phyloP scores from a whole-genome alignment of 2,329 filamentous ascomycete genomes.

The Stemphylium beticola region DNA sequence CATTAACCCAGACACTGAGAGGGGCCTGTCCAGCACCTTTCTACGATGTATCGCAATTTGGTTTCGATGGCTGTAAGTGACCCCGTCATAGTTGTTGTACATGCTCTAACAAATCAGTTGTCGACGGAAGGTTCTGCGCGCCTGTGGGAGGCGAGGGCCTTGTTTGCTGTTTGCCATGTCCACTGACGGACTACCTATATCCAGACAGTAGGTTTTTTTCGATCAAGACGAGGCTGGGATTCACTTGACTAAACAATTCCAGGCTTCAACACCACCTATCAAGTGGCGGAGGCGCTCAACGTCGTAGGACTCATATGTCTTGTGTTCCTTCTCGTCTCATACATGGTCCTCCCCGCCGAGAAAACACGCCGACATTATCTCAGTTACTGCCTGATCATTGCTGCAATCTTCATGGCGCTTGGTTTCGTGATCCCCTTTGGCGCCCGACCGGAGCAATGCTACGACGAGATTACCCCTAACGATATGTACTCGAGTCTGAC shows the following conservation, averaged over 20 bases:
- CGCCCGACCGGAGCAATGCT: constrained; percentile 79
- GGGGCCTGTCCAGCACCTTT: constrained; percentile 73
- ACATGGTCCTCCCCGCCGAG: constrained; percentile 79
- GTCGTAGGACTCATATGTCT: constrained; percentile 75
- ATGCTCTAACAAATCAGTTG: constrained; percentile 53
- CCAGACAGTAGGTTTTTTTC: constrained; percentile 57
- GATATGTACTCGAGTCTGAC: constrained; percentile 83
- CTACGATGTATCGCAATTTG: constrained; percentile 67
- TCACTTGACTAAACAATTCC: constrained; percentile 1
- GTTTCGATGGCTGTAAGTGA: constrained; percentile 69
- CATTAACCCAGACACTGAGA: constrained; percentile 38
- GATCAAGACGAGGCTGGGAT: constrained; percentile 14
- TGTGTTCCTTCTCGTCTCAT: constrained; percentile 79
- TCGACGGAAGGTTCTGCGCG: constrained; percentile 65
- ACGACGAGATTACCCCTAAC: constrained; percentile 88
- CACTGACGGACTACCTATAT: constrained; percentile 78
- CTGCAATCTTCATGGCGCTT: constrained; percentile 80
- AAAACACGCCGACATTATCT: constrained; percentile 93
- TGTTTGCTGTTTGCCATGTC: constrained; percentile 88
- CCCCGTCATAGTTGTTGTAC: not conserved
- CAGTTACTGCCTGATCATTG: constrained; percentile 82
- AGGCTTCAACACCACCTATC: constrained; percentile 64
- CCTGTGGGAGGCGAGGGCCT: constrained; percentile 53
- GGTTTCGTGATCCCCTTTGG: constrained; percentile 90
- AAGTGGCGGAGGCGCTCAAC: constrained; percentile 81